Evolutionary conservation across 2,329 filamentous ascomycete species (phyloP), one percentile per base, ranked within the genome.

Genomic region (Trichophyton equinum): DNA sequence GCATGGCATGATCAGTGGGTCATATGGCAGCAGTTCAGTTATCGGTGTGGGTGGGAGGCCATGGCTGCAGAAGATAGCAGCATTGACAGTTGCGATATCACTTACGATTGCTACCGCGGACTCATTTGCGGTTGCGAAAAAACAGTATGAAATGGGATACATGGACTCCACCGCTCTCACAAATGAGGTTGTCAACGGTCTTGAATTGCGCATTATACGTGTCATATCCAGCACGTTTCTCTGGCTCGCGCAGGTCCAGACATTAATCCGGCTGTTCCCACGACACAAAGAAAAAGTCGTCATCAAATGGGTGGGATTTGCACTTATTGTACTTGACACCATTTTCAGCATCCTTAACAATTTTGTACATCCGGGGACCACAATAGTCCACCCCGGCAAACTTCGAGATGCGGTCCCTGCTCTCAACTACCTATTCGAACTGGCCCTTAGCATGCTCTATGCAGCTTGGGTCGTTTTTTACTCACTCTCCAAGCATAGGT

Each of bases 291-390:
- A 99, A 75, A 97, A 97, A 76, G 86, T 97, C 59, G 89, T 97
- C 66, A 99, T 99, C 76, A 97, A 97, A 76, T 99, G 92, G 92
- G 90, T 92, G 15, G 94, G 92, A 1, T 96, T 97, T 71, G 91
- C 88, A 2, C 82, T 99, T 61, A 96, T 99, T 69, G 83, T 90
- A 0, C 81, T 96, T 62, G 92, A 97, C 71, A 86, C 92, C 49
- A 84, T 91, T 9, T 99, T 99, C 73, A 91, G 88, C 69, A 90
- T 88, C 56, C 82, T 97, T 62, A 95, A 96, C 77, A 94, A 88
- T 68, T 97, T 97, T 69, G 73, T 83, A 58, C 81, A 82, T 33
- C 77, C 82, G 58, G 68, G 67, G 4, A 69, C 69, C 15, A 69
- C 68, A 7, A 73, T 72, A 56, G 18, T 60, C 6, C 82, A 85